These are phyloP conservation scores for Penicillium lividum DNA, from an alignment of 495 filamentous ascomycete genomes.

Conservation along the genomic window DNA sequence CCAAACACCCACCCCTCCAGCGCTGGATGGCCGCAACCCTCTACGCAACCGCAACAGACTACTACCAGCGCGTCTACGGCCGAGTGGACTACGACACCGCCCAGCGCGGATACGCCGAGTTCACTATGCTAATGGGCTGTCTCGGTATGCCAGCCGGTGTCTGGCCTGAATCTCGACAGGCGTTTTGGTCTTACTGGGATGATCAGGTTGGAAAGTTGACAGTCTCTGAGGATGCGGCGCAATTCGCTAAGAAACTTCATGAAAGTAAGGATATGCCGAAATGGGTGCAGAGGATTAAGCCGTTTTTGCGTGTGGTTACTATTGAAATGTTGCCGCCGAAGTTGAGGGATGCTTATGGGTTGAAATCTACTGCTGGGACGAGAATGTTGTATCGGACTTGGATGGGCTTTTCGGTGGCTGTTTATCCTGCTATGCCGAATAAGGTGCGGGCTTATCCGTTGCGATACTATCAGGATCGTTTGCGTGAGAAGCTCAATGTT, in stretches of 20 bases:
- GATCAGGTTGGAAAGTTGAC: constrained; percentile 32
- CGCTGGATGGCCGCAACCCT: constrained; percentile 44
- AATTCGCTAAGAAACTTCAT: constrained; percentile 35
- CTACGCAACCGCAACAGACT: constrained; percentile 44
- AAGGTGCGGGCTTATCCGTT: constrained; percentile 34
- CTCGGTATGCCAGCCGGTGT: constrained; percentile 31
- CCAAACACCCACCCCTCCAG: constrained; percentile 28
- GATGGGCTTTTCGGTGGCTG: constrained; percentile 39
- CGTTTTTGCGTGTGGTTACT: constrained; percentile 35
- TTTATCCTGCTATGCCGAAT: constrained; percentile 42
- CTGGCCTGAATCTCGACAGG: constrained; percentile 37
- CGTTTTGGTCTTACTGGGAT: constrained; percentile 47
- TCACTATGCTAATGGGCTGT: constrained; percentile 31
- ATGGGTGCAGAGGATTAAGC: constrained; percentile 36
- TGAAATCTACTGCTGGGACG: constrained; percentile 34
- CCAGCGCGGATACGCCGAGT: constrained; percentile 41
- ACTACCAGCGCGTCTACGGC: constrained; percentile 47
- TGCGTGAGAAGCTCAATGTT: constrained; percentile 29
- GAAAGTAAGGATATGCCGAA: constrained; percentile 32
- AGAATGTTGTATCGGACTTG: constrained; percentile 35
- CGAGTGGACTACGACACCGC: constrained; percentile 38
- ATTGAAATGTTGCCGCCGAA: constrained; percentile 44
- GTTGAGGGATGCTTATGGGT: constrained; percentile 40
- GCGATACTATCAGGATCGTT: constrained; percentile 32
- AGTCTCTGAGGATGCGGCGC: constrained; percentile 35